Conservation (phyloP, 169 alveolate species). For the Babesia bovis region DNA sequence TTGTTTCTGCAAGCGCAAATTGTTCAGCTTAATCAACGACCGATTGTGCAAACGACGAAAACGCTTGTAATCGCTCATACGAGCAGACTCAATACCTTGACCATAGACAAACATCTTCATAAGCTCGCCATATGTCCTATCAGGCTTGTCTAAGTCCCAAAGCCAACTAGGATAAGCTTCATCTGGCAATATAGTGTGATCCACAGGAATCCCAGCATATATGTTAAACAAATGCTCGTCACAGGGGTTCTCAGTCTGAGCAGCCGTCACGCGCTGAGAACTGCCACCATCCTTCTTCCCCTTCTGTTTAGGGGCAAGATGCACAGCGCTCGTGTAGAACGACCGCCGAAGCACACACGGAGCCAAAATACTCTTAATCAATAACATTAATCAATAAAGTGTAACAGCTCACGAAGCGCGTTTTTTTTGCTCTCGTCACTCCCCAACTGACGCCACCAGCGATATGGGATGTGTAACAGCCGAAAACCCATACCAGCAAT, state of each 20-base stretch:
- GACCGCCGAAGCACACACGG: not conserved
- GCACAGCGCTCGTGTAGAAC: not conserved
- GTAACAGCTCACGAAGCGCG: slow-evolving; percentile 44
- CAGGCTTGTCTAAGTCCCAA: slow-evolving; percentile 77
- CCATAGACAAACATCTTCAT: slow-evolving; percentile 77
- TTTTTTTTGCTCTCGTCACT: slow-evolving; percentile 65
- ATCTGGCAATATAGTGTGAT: slow-evolving; percentile 75
- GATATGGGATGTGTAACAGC: slow-evolving; percentile 69
- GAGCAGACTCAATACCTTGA: slow-evolving; percentile 72
- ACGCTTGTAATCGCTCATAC: slow-evolving; percentile 75
- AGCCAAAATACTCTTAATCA: not conserved
- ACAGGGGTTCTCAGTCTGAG: slow-evolving; percentile 42
- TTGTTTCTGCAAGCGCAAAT: slow-evolving; percentile 73
- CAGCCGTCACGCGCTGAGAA: slow-evolving; percentile 41
- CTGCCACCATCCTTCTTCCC: slow-evolving; percentile 60
- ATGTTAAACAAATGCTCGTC: slow-evolving; percentile 77
- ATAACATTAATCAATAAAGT: slow-evolving; percentile 7
- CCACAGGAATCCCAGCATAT: slow-evolving; percentile 69
- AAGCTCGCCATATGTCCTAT: slow-evolving; percentile 78
- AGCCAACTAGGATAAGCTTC: slow-evolving; percentile 78
- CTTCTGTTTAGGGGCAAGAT: slow-evolving; percentile 33
- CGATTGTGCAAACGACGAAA: slow-evolving; percentile 76
- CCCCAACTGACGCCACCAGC: slow-evolving; percentile 72
- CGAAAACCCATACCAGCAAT: slow-evolving; percentile 75
- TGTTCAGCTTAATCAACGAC: slow-evolving; percentile 69